A percentile compares a stretch with the other conserved stretches of the same genome.
Evolutionary conservation across 2,329 filamentous ascomycete species (phyloP).

Genomic region (Xylariaceae sp.): DNA sequence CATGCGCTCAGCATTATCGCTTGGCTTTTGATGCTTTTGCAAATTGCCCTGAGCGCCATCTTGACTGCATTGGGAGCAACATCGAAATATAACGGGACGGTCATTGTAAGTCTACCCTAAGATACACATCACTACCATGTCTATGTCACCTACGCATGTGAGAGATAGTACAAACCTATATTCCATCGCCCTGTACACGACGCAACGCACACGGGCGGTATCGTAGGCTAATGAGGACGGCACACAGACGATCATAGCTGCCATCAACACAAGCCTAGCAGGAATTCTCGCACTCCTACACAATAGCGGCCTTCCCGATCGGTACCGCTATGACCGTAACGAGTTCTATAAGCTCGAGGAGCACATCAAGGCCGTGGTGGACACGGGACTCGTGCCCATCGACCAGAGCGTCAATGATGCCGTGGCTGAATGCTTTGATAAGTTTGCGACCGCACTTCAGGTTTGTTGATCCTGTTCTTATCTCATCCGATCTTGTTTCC

Average conservation of each 20-base stretch:
- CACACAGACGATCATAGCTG: constrained; percentile 41
- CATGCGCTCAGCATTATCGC: constrained; percentile 38
- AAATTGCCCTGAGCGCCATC: constrained; percentile 44
- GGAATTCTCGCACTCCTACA: constrained; percentile 47
- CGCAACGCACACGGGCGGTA: no score
- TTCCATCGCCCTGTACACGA: no score
- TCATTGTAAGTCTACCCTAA: constrained; percentile 31
- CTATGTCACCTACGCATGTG: no score
- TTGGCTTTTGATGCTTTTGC: constrained; percentile 44
- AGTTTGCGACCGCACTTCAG: constrained; percentile 41
- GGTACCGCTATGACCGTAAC: constrained; percentile 44
- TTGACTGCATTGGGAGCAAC: constrained; percentile 47
- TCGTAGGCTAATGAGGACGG: not conserved
- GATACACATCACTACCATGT: not conserved
- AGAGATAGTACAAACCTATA: no score
- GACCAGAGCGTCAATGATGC: constrained; percentile 41
- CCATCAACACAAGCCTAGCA: constrained; percentile 45
- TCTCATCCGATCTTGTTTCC: not conserved
- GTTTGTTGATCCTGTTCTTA: not conserved
- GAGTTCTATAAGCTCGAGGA: constrained; percentile 48
- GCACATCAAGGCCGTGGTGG: constrained; percentile 44
- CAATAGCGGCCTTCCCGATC: constrained; percentile 49
- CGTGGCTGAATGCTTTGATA: constrained; percentile 43
- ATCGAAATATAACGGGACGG: constrained; percentile 33
- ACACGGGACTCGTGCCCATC: constrained; percentile 41